Percentiles rank a stretch among this genome's conserved stretches.
Evolutionary conservation across 2,329 filamentous ascomycete genomes (phyloP).

Genomic region (Cladophialophora psammophila): DNA sequence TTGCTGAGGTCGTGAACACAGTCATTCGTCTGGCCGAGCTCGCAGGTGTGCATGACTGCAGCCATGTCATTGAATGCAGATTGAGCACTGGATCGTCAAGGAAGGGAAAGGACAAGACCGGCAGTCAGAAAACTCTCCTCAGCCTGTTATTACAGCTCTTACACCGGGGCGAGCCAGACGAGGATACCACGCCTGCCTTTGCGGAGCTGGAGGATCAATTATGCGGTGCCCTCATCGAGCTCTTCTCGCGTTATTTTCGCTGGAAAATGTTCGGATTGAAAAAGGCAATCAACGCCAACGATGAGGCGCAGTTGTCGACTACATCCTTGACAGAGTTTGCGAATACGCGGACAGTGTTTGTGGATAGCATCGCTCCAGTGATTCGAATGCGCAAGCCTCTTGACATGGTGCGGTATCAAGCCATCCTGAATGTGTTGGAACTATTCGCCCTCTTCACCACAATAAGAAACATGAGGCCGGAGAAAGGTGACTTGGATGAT

Average conservation of each 20-base stretch:
- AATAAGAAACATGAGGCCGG: slow-evolving; percentile 61
- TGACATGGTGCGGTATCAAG: slow-evolving; percentile 78
- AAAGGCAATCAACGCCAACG: slow-evolving; percentile 60
- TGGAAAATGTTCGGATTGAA: slow-evolving; percentile 78
- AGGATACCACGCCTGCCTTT: slow-evolving; percentile 70
- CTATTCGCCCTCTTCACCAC: slow-evolving; percentile 80
- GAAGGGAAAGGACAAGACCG: slow-evolving; percentile 53
- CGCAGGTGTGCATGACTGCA: slow-evolving; percentile 78
- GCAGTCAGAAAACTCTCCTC: slow-evolving; percentile 54
- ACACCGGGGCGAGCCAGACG: slow-evolving; percentile 71
- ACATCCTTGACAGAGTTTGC: slow-evolving; percentile 74
- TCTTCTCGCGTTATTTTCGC: slow-evolving; percentile 88
- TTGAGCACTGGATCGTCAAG: slow-evolving; percentile 46
- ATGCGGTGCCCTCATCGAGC: slow-evolving; percentile 76
- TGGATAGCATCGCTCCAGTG: slow-evolving; percentile 57
- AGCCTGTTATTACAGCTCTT: slow-evolving; percentile 76
- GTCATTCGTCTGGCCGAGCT: slow-evolving; percentile 82
- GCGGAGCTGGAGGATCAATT: slow-evolving; percentile 82
- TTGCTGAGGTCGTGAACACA: slow-evolving; percentile 75
- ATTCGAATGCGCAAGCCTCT: slow-evolving; percentile 65
- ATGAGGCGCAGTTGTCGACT: slow-evolving; percentile 64
- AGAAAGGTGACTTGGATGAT: slow-evolving; percentile 45
- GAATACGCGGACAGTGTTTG: slow-evolving; percentile 63
- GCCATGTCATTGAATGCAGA: slow-evolving; percentile 72
- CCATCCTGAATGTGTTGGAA: slow-evolving; percentile 80